A percentile compares a stretch with the other conserved stretches of the same genome.
Conservation (phyloP, 2,329 filamentous ascomycete genomes). For the Aspergillus oerlinghausenensis region DNA sequence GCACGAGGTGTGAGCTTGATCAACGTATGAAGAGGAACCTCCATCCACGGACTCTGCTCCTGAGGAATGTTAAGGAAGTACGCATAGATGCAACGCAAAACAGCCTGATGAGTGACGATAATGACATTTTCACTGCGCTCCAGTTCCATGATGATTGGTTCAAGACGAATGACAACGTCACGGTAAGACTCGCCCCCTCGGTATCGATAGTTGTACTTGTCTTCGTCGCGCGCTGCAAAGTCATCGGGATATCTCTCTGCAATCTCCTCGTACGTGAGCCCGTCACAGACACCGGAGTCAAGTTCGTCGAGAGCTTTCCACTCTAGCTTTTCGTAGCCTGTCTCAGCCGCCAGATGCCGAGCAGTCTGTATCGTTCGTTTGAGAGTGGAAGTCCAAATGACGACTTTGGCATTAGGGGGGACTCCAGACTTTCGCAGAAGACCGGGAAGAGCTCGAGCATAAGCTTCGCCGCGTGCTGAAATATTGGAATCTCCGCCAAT, state of each 20-base stretch:
- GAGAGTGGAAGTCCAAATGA: slow-evolving; percentile 71
- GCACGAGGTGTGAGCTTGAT: slow-evolving; percentile 95
- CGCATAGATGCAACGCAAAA: slow-evolving; percentile 93
- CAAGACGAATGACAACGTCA: slow-evolving; percentile 93
- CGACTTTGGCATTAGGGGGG: slow-evolving; percentile 60
- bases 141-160: slow-evolving; percentile 99
- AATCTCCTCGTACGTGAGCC: slow-evolving; percentile 93
- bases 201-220: slow-evolving; percentile 99
- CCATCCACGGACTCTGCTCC: slow-evolving; percentile 94
- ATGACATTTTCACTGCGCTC: slow-evolving; percentile 95
- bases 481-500: slow-evolving; percentile 91
- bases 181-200: slow-evolving; percentile 93
- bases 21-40: slow-evolving; percentile 90
- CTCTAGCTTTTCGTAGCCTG: slow-evolving; percentile 81
- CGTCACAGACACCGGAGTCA: slow-evolving; percentile 93
- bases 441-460: slow-evolving; percentile 77
- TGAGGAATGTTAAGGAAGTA: slow-evolving; percentile 99
- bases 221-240: slow-evolving; percentile 90
- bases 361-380: slow-evolving; percentile 89
- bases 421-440: slow-evolving; percentile 82
- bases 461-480: slow-evolving; percentile 80
- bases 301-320: slow-evolving; percentile 99
- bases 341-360: slow-evolving; percentile 67
- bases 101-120: slow-evolving; percentile 96
- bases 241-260: slow-evolving; percentile 88